Conservation (phyloP, 345 rosid species). For the Psidium guajava region DNA sequence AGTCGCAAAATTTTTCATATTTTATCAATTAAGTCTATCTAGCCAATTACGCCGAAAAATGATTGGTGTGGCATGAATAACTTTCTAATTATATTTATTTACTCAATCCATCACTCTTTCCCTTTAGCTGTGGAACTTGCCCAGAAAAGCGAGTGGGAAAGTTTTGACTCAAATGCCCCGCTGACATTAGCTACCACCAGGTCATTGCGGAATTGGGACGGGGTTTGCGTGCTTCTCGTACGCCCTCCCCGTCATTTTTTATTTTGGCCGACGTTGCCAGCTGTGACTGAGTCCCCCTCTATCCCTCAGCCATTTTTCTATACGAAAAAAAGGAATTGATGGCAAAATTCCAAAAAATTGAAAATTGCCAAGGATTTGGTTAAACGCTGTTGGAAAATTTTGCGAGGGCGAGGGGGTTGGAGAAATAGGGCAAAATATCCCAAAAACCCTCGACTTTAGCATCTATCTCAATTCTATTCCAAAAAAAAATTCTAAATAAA, state of each 20-base stretch:
- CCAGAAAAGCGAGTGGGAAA: neutral
- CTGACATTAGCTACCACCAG: neutral
- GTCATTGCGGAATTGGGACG: neutral
- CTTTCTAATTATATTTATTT: too few species aligned
- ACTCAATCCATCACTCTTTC: too few species aligned
- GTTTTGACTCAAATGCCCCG: neutral
- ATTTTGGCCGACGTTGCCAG: neutral
- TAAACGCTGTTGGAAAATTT: neutral
- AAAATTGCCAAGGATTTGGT: neutral
- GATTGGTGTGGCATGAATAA: too few species aligned
- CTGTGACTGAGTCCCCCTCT: neutral
- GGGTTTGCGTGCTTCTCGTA: neutral
- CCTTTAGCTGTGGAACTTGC: neutral
- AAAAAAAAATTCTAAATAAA: too few species aligned
- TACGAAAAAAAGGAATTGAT: neutral
- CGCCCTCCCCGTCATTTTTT: neutral
- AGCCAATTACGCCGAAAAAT: too few species aligned
- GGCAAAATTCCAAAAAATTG: neutral
- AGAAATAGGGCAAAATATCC: too few species aligned
- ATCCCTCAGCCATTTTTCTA: neutral
- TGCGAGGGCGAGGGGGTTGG: too few species aligned
- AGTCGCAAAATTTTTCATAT: too few species aligned
- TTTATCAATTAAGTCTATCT: too few species aligned
- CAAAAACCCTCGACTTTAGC: too few species aligned
- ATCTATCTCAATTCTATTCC: too few species aligned